Conservation (phyloP, 495 filamentous ascomycete genomes). For the Aspergillus carlsbadensis region DNA sequence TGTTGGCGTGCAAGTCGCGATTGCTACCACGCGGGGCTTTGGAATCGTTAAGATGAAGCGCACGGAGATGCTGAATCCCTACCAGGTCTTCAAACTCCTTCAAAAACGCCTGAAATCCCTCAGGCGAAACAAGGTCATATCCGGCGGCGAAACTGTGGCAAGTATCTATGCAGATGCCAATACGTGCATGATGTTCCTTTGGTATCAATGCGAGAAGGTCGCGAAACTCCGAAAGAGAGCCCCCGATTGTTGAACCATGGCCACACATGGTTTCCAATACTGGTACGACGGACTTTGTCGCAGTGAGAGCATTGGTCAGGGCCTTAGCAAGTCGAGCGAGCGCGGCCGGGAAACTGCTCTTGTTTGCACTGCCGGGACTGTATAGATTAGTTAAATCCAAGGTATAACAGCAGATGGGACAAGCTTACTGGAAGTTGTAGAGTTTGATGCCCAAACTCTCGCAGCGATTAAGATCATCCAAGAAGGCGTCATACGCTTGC, state of each 20-base stretch:
- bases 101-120: slow-evolving; percentile 71
- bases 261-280: slow-evolving; percentile 96
- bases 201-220: slow-evolving; percentile 74
- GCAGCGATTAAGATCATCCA: slow-evolving; percentile 87
- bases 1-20: slow-evolving; percentile 89
- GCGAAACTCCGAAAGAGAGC: slow-evolving; percentile 77
- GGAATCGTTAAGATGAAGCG: slow-evolving; percentile 90
- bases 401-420: neutral
- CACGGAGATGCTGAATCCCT: slow-evolving; percentile 74
- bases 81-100: slow-evolving; percentile 75
- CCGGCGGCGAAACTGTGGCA: slow-evolving; percentile 94
- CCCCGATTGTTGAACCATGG: slow-evolving; percentile 82
- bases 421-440: slow-evolving; percentile 89
- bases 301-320: slow-evolving; percentile 76
- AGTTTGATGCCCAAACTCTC: slow-evolving; percentile 83
- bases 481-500: slow-evolving; percentile 83
- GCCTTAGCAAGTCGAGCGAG: slow-evolving; percentile 74
- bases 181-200: slow-evolving; percentile 70
- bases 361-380: slow-evolving; percentile 75
- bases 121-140: slow-evolving; percentile 79
- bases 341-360: slow-evolving; percentile 62
- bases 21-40: slow-evolving; percentile 79
- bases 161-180: slow-evolving; percentile 95
- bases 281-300: slow-evolving; percentile 71
- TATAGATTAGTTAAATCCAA: slow-evolving; percentile 5